Percentiles rank a stretch among this genome's conserved stretches.
Conservation (phyloP, 306 rosid species). For the Coriaria nepalensis region DNA sequence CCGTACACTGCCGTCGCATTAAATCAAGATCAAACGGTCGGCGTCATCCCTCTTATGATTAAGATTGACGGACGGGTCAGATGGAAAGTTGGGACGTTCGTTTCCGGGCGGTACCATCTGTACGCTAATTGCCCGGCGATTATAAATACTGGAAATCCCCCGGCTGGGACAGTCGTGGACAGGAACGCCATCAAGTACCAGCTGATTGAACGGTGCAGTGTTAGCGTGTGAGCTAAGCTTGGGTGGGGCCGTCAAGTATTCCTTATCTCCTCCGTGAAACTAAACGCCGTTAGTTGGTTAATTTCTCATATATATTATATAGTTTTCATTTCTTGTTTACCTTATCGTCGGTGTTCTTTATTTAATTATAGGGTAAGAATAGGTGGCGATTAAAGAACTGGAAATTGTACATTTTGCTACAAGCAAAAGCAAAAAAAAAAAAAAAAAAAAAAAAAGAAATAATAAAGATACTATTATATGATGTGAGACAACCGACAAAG, state of each 20-base stretch:
- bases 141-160: slow-evolving; percentile 28
- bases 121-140: slow-evolving; percentile 59
- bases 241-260: slow-evolving; percentile 1
- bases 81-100: slow-evolving; percentile 70
- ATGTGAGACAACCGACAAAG: not conserved
- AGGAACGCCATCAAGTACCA: slow-evolving; percentile 61
- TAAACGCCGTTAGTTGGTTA: slow-evolving; percentile 8
- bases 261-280: not conserved
- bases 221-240: slow-evolving; percentile 31
- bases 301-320: not conserved
- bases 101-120: slow-evolving; percentile 55
- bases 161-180: slow-evolving; percentile 28
- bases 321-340: not conserved
- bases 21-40: slow-evolving; percentile 33
- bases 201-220: slow-evolving; percentile 44
- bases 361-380: not conserved
- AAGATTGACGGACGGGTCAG: slow-evolving; percentile 65
- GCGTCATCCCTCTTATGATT: slow-evolving; percentile 27
- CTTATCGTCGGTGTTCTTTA: not conserved
- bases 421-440: not conserved
- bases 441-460: not conserved
- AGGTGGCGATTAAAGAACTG: not conserved
- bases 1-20: slow-evolving; percentile 40
- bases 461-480: not conserved
- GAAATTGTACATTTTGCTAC: slow-evolving; percentile 5